These are phyloP conservation scores for Phyllostachys edulis DNA, from an alignment of 176 grass and related monocot species.

Conservation along the genomic window DNA sequence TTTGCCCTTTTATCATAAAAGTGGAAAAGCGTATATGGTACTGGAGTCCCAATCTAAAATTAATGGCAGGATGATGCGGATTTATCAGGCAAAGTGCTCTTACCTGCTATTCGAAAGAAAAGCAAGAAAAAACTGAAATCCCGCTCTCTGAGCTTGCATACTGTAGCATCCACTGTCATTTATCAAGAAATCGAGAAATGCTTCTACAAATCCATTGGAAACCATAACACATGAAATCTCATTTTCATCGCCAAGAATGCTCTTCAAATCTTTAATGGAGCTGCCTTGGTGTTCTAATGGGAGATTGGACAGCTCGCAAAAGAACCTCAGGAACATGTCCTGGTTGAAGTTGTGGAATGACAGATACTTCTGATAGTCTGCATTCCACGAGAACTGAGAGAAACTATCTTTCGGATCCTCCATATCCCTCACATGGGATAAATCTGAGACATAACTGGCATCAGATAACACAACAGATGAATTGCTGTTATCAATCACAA, in stretches of 20 bases:
- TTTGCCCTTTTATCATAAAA: slow-evolving; percentile 11
- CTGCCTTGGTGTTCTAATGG: slow-evolving; percentile 57
- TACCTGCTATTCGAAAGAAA: slow-evolving; percentile 73
- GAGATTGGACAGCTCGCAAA: slow-evolving; percentile 62
- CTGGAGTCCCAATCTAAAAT: neutral
- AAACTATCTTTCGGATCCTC: slow-evolving; percentile 50
- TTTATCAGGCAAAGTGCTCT: slow-evolving; percentile 20
- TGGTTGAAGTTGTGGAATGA: slow-evolving; percentile 75
- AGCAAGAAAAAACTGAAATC: slow-evolving; percentile 62
- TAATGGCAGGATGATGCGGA: neutral
- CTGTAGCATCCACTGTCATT: slow-evolving; percentile 44
- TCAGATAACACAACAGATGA: slow-evolving; percentile 66
- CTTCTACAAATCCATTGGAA: slow-evolving; percentile 84
- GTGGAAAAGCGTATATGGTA: neutral
- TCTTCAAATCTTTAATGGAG: slow-evolving; percentile 72
- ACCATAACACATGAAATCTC: slow-evolving; percentile 55
- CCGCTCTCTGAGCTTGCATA: slow-evolving; percentile 49
- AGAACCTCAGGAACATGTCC: slow-evolving; percentile 76
- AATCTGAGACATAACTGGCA: slow-evolving; percentile 66
- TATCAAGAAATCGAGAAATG: slow-evolving; percentile 67
- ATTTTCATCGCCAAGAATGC: slow-evolving; percentile 60
- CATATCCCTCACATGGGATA: slow-evolving; percentile 42
- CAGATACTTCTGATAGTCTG: slow-evolving; percentile 64
- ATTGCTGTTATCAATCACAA: slow-evolving; percentile 62
- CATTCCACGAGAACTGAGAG: slow-evolving; percentile 66